phyloP scores from a whole-genome alignment of 306 rosid species.

The Gillenia trifoliata region DNA sequence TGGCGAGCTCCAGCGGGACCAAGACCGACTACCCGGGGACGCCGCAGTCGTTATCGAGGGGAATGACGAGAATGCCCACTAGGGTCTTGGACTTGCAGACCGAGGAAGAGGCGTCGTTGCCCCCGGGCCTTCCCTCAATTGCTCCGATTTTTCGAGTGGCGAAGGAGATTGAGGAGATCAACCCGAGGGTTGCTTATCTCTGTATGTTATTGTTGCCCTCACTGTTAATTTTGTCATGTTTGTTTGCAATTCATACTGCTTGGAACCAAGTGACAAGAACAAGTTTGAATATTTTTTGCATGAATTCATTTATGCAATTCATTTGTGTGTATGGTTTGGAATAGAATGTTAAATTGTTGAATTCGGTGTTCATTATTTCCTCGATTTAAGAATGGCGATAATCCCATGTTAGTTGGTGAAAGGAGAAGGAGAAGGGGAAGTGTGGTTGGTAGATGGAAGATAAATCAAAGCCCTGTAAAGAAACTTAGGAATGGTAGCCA shows the following conservation, averaged over 20 bases:
- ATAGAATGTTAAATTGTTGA: not conserved
- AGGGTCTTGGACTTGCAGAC: constrained; percentile 41
- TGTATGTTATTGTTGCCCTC: constrained; percentile 41
- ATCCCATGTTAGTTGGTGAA: not conserved
- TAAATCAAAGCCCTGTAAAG: not conserved
- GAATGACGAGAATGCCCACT: constrained; percentile 41
- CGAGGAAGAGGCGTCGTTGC: constrained; percentile 52
- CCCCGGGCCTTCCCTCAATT: constrained; percentile 60
- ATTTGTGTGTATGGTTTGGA: not conserved
- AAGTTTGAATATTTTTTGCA: not conserved
- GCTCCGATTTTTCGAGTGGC: constrained; percentile 90
- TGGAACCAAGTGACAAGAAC: not conserved
- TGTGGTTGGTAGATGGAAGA: not conserved
- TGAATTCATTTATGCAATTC: not conserved
- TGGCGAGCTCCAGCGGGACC: constrained; percentile 91
- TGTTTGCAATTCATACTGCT: not conserved
- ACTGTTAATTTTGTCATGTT: not conserved
- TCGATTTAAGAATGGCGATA: too few species aligned
- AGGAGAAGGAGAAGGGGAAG: not conserved
- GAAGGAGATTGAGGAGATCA: constrained; percentile 60
- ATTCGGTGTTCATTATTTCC: not conserved
- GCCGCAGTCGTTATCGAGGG: constrained; percentile 40
- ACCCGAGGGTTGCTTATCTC: constrained; percentile 86
- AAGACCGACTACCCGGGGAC: constrained; percentile 35
- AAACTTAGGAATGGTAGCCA: not conserved